Conservation (phyloP, 2,329 filamentous ascomycete genomes). For the Arthrobotrys sphaeroides region DNA sequence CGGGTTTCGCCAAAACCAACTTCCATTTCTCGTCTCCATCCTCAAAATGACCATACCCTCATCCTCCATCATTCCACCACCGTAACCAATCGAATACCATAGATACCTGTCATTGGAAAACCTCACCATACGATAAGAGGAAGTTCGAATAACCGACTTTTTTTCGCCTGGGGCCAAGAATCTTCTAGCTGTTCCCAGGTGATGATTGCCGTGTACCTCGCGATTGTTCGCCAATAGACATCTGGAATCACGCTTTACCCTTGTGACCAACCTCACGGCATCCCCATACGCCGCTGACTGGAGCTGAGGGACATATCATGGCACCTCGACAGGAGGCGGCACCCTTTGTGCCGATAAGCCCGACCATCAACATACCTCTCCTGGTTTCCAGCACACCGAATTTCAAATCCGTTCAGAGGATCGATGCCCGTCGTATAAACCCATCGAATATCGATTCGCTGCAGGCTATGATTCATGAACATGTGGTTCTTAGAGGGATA, state of each 20-base stretch:
- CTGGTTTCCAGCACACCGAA: conserved; percentile 82
- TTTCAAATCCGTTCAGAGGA: conserved; percentile 85
- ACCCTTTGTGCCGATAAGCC: conserved; percentile 84
- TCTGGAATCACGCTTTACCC: conserved; percentile 8
- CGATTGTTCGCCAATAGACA: background rate
- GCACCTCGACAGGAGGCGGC: conserved; percentile 51
- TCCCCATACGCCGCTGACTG: conserved; percentile 16
- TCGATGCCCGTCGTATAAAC: conserved; percentile 80
- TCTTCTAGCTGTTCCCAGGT: background rate
- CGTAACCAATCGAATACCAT: background rate
- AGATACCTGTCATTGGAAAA: background rate
- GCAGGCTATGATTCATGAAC: conserved; percentile 82
- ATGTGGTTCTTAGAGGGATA: conserved; percentile 85
- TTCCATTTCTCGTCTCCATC: background rate
- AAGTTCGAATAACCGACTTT: background rate
- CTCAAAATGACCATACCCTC: no score
- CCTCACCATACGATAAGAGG: background rate
- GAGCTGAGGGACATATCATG: conserved; percentile 16
- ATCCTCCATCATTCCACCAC: background rate
- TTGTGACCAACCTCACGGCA: conserved; percentile 1
- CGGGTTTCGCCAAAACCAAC: conserved; percentile 11
- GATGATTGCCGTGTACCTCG: conserved; percentile 5
- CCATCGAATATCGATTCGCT: conserved; percentile 80
- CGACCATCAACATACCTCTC: conserved; percentile 78
- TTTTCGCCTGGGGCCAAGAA: background rate